Evolutionary conservation across 176 grass and related monocot species (phyloP).

Genomic region (Zea luxurians): DNA sequence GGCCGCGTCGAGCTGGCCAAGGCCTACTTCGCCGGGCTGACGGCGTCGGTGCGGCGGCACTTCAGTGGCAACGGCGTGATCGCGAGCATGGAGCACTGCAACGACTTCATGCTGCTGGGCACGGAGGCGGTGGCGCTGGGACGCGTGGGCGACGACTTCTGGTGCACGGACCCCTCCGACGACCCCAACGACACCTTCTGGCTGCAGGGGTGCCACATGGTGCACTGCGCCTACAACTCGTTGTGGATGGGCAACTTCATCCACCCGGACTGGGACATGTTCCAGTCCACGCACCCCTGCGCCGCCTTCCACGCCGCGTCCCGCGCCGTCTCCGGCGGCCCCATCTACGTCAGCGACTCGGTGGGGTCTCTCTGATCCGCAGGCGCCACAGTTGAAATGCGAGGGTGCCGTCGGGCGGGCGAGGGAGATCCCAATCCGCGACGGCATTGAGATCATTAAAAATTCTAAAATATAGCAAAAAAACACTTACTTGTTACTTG

Average conservation of each 20-base stretch:
- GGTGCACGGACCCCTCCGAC: slow-evolving; percentile 82
- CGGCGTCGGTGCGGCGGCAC: slow-evolving; percentile 66
- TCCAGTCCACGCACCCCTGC: slow-evolving; percentile 91
- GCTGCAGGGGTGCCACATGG: slow-evolving; percentile 99
- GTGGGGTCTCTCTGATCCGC: too few species aligned
- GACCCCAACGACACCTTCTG: slow-evolving; percentile 93
- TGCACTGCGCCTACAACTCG: slow-evolving; percentile 95
- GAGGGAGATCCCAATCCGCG: too few species aligned
- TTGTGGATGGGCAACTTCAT: slow-evolving; percentile 99
- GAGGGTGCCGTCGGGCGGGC: too few species aligned
- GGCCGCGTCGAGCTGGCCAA: slow-evolving; percentile 78
- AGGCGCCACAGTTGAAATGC: too few species aligned
- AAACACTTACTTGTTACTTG: too few species aligned
- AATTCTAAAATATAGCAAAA: too few species aligned
- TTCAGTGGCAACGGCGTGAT: slow-evolving; percentile 92
- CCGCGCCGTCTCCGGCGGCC: slow-evolving; percentile 90
- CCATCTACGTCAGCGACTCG: slow-evolving; percentile 79
- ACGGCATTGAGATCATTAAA: too few species aligned
- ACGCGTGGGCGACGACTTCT: slow-evolving; percentile 93
- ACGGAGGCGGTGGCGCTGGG: slow-evolving; percentile 81
- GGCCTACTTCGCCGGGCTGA: slow-evolving; percentile 69
- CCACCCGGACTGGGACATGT: slow-evolving; percentile 99
- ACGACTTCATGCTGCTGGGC: slow-evolving; percentile 91
- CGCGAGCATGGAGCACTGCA: slow-evolving; percentile 98
- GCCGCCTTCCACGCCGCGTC: slow-evolving; percentile 92